A percentile compares a stretch with the other conserved stretches of the same genome.
Conservation (phyloP, 257 asterid genomes). For the Solanum pimpinellifolium region DNA sequence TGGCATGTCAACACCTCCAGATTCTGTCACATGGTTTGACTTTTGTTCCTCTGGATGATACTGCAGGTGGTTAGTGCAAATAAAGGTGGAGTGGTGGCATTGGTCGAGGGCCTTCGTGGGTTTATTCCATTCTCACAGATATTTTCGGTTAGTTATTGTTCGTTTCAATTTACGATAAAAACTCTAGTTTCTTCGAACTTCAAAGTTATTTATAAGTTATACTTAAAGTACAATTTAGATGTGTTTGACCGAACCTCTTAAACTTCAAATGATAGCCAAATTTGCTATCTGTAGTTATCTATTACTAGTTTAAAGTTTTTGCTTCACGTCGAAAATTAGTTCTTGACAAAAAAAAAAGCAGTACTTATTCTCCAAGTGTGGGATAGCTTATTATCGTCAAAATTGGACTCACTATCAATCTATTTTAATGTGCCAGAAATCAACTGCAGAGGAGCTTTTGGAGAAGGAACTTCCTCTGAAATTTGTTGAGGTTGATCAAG, state of each 20-base stretch:
- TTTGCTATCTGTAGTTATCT: not conserved
- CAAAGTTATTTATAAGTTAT: not conserved
- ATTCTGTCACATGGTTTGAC: not conserved
- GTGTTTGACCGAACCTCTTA: not conserved
- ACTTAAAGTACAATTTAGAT: not conserved
- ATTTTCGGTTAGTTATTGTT: conserved; percentile 43
- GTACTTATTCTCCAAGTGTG: not conserved
- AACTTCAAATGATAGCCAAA: not conserved
- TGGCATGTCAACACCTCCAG: not conserved
- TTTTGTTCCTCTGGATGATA: not conserved
- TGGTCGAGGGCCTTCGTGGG: conserved; percentile 87
- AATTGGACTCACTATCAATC: not conserved
- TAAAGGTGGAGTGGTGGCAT: conserved; percentile 90
- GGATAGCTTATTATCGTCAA: not conserved
- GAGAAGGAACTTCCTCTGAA: conserved; percentile 77
- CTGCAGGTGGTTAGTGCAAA: conserved; percentile 80
- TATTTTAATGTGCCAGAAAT: conserved; percentile 39
- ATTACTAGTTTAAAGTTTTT: not conserved
- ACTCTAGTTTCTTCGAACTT: not conserved
- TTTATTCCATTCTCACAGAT: conserved; percentile 94
- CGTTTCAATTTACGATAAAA: not conserved
- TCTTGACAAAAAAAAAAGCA: not conserved
- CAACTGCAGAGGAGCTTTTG: conserved; percentile 81
- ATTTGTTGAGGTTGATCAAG: conserved; percentile 87
- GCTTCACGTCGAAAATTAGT: not conserved